phyloP scores from a whole-genome alignment of 306 rosid species.

The Prunus padus region DNA sequence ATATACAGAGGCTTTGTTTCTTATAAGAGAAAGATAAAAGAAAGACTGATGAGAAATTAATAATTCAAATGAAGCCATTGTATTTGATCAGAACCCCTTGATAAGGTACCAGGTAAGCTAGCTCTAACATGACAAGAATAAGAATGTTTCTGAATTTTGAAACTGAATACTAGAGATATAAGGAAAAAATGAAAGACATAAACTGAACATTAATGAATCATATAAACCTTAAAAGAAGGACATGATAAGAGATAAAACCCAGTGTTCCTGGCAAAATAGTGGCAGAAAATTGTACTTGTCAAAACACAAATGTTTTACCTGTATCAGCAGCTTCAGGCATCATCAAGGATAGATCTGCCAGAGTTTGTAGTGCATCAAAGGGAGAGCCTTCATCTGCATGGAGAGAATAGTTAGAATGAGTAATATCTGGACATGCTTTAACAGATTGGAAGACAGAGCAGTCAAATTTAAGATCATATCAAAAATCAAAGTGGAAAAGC shows the following conservation, averaged over 20 bases:
- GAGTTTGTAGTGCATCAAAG: slow-evolving; percentile 80
- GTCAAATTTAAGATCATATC: neutral
- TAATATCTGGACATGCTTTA: slow-evolving; percentile 20
- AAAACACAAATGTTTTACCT: slow-evolving; percentile 48
- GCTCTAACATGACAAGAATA: neutral
- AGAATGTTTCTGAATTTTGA: neutral
- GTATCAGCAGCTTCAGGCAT: slow-evolving; percentile 62
- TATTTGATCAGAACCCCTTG: neutral
- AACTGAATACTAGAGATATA: neutral
- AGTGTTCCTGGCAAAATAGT: neutral
- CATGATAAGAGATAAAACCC: slow-evolving; percentile 8
- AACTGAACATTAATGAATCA: neutral
- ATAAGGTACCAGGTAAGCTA: neutral
- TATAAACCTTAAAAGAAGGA: slow-evolving; percentile 4
- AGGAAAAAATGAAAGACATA: neutral
- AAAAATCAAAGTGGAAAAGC: neutral
- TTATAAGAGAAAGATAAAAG: neutral
- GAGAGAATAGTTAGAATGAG: slow-evolving; percentile 25
- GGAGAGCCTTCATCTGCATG: slow-evolving; percentile 69
- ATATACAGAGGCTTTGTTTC: neutral
- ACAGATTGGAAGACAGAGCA: neutral
- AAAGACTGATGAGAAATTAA: neutral
- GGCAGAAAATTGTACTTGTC: neutral
- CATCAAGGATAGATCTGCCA: slow-evolving; percentile 92
- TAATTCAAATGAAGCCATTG: neutral